Conservation (phyloP, 306 rosid species). For the Lathyrus sativus region DNA sequence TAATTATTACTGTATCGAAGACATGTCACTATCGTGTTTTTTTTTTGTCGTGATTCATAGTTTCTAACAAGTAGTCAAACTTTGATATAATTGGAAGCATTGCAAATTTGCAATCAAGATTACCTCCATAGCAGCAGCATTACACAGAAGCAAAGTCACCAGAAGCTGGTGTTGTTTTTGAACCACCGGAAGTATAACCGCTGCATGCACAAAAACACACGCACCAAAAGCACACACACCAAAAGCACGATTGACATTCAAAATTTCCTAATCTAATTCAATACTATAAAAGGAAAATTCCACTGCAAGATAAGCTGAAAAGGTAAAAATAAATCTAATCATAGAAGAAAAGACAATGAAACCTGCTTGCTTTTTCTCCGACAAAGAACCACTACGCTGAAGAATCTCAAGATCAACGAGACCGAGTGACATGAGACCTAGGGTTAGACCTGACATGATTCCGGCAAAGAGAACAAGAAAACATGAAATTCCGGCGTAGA, state of each 20-base stretch:
- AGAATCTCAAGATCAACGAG: constrained; percentile 97
- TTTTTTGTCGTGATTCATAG: too few species aligned
- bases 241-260: neutral
- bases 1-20: too few species aligned
- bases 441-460: constrained; percentile 94
- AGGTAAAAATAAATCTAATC: neutral
- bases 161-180: constrained; percentile 96
- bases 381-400: constrained; percentile 76
- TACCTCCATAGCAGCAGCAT: constrained; percentile 95
- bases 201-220: constrained; percentile 41
- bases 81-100: neutral
- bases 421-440: constrained; percentile 96
- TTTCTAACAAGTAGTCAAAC: neutral
- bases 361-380: constrained; percentile 95
- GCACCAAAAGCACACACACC: neutral
- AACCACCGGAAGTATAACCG: constrained; percentile 86
- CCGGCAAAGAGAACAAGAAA: constrained; percentile 84
- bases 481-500: constrained; percentile 72
- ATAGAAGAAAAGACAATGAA: neutral
- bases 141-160: constrained; percentile 90
- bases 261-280: neutral
- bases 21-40: too few species aligned
- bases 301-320: neutral
- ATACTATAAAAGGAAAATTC: neutral
- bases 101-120: constrained; percentile 10